Evolutionary conservation across 768 basidiomycete species (phyloP).

Genomic region (Suillus fuscotomentosus): DNA sequence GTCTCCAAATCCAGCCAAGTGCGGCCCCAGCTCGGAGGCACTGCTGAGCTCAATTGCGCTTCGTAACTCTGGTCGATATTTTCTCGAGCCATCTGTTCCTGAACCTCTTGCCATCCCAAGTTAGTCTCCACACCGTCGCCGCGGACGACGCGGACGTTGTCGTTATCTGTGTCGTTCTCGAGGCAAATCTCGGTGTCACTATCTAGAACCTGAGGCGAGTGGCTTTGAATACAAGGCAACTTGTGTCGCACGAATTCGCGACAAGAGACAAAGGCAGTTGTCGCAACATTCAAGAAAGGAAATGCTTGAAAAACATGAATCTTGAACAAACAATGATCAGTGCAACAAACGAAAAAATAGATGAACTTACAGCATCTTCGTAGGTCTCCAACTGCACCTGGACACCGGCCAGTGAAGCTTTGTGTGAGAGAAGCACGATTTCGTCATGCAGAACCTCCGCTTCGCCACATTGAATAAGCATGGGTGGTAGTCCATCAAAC

Average conservation of each 20-base stretch:
- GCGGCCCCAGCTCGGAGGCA: constrained; percentile 53
- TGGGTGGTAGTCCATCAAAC: constrained; percentile 80
- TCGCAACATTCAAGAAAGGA: constrained; percentile 69
- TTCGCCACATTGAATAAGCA: constrained; percentile 91
- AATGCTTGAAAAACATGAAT: constrained; percentile 91
- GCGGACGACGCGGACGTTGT: constrained; percentile 63
- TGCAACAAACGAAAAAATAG: not conserved
- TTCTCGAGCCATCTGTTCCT: constrained; percentile 33
- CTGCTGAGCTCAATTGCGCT: constrained; percentile 19
- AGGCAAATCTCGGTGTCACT: constrained; percentile 56
- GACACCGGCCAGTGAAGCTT: constrained; percentile 85
- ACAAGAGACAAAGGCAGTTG: constrained; percentile 69
- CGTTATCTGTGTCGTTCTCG: constrained; percentile 69
- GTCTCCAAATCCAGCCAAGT: constrained; percentile 9
- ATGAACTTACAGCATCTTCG: constrained; percentile 74
- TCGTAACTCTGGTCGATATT: constrained; percentile 33
- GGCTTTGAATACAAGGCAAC: constrained; percentile 52
- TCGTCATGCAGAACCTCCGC: constrained; percentile 96
- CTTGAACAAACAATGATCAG: constrained; percentile 32
- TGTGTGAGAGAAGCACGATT: constrained; percentile 87
- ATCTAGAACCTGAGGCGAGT: constrained; percentile 52
- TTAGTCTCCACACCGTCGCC: constrained; percentile 68
- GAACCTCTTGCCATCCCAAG: constrained; percentile 38
- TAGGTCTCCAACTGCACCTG: constrained; percentile 85
- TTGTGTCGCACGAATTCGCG: constrained; percentile 62